Conservation (phyloP, 768 basidiomycete species). For the Amanita subjunquillea region DNA sequence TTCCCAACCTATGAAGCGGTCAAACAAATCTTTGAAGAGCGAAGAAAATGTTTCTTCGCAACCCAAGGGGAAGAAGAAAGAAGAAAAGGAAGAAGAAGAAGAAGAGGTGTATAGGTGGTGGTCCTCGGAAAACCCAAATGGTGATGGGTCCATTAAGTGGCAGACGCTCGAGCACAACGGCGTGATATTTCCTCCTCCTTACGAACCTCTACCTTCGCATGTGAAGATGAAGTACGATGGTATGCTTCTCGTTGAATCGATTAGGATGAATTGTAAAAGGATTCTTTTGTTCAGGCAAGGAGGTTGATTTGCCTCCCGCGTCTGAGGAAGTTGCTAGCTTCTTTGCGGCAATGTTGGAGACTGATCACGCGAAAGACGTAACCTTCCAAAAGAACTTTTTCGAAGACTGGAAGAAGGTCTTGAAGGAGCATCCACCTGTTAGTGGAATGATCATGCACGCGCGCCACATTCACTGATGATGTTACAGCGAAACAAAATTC, state of each 20-base stretch:
- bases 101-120: conserved; percentile 81
- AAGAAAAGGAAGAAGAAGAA: conserved; percentile 51
- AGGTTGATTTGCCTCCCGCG: conserved; percentile 69
- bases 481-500: conserved; percentile 54
- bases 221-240: conserved; percentile 97
- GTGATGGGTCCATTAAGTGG: conserved; percentile 83
- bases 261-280: conserved; percentile 5
- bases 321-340: conserved; percentile 97
- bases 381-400: conserved; percentile 96
- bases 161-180: conserved; percentile 90
- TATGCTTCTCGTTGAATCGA: conserved; percentile 18
- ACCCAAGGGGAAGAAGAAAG: conserved; percentile 37
- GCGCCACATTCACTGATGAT: neutral
- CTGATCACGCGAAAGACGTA: conserved; percentile 82
- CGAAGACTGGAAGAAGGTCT: conserved; percentile 70
- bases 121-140: conserved; percentile 59
- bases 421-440: conserved; percentile 80
- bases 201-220: conserved; percentile 69
- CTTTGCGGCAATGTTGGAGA: conserved; percentile 87
- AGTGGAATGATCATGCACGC: neutral
- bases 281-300: conserved; percentile 43
- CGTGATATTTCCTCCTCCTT: conserved; percentile 93
- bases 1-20: conserved; percentile 36
- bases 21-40: conserved; percentile 26
- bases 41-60: conserved; percentile 28